These are phyloP conservation scores for Lactarius quietus DNA, from an alignment of 768 basidiomycete genomes.

Conservation along the genomic window DNA sequence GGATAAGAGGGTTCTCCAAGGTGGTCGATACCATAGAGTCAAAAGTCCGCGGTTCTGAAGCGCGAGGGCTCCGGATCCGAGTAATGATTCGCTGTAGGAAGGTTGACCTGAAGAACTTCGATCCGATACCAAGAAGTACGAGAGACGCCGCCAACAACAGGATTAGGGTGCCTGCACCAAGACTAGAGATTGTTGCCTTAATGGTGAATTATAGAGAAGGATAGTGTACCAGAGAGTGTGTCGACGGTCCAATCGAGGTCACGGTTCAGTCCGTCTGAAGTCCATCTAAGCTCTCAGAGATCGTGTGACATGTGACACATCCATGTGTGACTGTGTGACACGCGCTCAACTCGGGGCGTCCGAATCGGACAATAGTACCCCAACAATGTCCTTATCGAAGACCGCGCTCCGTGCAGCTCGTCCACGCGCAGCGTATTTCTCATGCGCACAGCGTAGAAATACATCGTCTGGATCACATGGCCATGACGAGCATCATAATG, in stretches of 20 bases:
- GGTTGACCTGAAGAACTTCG: slow-evolving; percentile 9
- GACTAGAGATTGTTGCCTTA: slow-evolving; percentile 4
- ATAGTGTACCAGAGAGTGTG: background rate
- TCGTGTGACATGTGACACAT: background rate
- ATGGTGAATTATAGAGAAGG: slow-evolving; percentile 15
- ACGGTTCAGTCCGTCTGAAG: too few species aligned
- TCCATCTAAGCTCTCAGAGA: too few species aligned
- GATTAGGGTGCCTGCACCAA: slow-evolving; percentile 23
- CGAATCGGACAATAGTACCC: background rate
- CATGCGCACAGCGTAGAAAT: slow-evolving; percentile 30
- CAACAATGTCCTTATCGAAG: slow-evolving; percentile 22
- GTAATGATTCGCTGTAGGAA: slow-evolving; percentile 1
- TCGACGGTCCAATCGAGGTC: background rate
- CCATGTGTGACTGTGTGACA: background rate
- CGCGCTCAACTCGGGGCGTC: background rate
- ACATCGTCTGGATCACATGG: slow-evolving; percentile 24
- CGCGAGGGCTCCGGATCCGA: slow-evolving; percentile 7
- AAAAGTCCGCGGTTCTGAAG: slow-evolving; percentile 2
- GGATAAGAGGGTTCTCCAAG: slow-evolving; percentile 14
- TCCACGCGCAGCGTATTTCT: slow-evolving; percentile 3
- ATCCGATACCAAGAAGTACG: slow-evolving; percentile 10
- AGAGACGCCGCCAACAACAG: slow-evolving; percentile 6
- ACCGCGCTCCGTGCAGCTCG: slow-evolving; percentile 13
- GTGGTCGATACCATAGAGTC: slow-evolving; percentile 7
- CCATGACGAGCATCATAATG: slow-evolving; percentile 41